Base-by-base conservation (phyloP, 257 asterid species). In the Ilex aquifolium region DNA sequence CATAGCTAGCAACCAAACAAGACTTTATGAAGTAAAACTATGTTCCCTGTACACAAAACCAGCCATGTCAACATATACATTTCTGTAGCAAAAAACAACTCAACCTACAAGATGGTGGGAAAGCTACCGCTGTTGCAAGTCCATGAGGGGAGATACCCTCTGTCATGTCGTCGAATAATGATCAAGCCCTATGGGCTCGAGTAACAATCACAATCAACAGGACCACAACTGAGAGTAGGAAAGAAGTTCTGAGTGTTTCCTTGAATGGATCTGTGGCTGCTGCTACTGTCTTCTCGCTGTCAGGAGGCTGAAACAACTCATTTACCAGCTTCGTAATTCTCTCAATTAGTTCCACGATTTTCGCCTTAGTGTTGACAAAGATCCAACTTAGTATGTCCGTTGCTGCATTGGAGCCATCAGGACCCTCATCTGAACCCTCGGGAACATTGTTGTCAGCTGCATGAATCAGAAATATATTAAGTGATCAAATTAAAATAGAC, bases 201-300 rank as follows among this genome's bases (percentile, higher is more conserved):
- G 81, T 60, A 51, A 82, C 69, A 10, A 86, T 83, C 46, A 91
- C 87, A 3, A 86, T 48, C 6, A 88, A 50, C 56, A 91, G 67
- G 62, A 91, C 85, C 13, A 86, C 50, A 0, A 91, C 58, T 0
- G 96, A 79, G 4, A 91, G 82, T 44, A 82, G 69, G 65, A 91
- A 61, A 2, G 98, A 82, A 56, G 80, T 72, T 50, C 69, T 79
- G 64, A 84, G 77, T 63, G 56, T 85, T 46, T 75, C 84, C 44
- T 79, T 80, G 11, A 82, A 63, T 12, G 66, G 58, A 59, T 72
- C 70, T 14, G 17, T 59, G 5, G 1, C 21, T 9, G 31, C 79
- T 9, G 32, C 67, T 12, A 59, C 57, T 12, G 56, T 69, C 44
- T 71, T 57, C 7, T 64, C 69, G 29, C 57, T 67, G 7, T 65